These are phyloP conservation scores for Glomus cerebriforme DNA, from an alignment of 192 early-diverging fungal species.

Conservation along the genomic window DNA sequence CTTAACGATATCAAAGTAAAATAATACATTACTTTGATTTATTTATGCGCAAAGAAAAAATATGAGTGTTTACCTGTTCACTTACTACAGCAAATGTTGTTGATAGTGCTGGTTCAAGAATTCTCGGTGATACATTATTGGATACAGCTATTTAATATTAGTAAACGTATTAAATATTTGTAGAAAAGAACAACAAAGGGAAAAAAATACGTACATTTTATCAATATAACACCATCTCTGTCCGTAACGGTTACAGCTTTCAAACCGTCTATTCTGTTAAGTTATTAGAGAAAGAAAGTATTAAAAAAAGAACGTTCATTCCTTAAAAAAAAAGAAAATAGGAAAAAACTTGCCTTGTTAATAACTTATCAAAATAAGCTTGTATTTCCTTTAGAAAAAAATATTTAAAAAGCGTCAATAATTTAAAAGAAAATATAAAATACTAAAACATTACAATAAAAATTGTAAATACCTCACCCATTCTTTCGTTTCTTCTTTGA, in stretches of 20 bases:
- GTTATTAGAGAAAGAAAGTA: not conserved
- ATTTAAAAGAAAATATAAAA: not conserved
- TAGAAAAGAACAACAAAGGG: not conserved
- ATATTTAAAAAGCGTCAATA: not conserved
- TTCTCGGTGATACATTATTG: constrained; percentile 40
- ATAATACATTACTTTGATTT: not conserved
- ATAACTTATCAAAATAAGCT: constrained; percentile 25
- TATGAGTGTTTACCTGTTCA: constrained; percentile 56
- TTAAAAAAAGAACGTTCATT: not conserved
- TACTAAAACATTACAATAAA: not conserved
- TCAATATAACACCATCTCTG: constrained; percentile 61
- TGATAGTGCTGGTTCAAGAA: constrained; percentile 56
- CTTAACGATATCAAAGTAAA: constrained; percentile 27
- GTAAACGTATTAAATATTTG: not conserved
- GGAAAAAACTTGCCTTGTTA: not conserved
- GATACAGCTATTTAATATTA: constrained; percentile 28
- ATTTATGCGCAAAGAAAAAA: not conserved
- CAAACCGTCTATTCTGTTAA: constrained; percentile 25
- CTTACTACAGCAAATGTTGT: constrained; percentile 63
- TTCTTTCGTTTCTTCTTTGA: not conserved
- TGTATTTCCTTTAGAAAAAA: constrained; percentile 19
- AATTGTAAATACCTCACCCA: constrained; percentile 12
- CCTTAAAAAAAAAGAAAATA: not conserved
- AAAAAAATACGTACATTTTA: constrained; percentile 46
- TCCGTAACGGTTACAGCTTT: constrained; percentile 52